phyloP scores from a whole-genome alignment of 805 yeast genomes.

The Clavispora vitiphila region DNA sequence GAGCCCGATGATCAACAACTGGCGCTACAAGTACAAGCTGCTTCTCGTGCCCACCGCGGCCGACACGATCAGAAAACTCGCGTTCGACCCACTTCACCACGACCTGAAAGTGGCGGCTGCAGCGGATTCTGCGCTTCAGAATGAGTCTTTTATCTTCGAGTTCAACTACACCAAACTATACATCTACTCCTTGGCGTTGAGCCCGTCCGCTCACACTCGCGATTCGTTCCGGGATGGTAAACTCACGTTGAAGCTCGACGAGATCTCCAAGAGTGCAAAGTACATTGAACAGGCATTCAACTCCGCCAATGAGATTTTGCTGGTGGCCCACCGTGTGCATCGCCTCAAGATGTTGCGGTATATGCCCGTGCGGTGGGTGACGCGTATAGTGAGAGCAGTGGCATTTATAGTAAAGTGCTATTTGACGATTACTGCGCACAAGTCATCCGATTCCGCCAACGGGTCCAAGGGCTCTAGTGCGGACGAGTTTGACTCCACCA shows the following conservation, averaged over 20 bases:
- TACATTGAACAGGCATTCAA: constrained; percentile 77
- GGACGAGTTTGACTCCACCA: constrained; percentile 40
- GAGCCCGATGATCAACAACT: constrained; percentile 70
- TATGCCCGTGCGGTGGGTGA: constrained; percentile 93
- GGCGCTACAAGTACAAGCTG: constrained; percentile 62
- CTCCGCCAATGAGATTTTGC: constrained; percentile 76
- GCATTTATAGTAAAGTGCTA: constrained; percentile 88
- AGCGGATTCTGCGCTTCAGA: constrained; percentile 38
- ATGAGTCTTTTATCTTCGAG: constrained; percentile 74
- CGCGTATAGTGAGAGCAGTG: constrained; percentile 78
- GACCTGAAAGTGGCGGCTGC: neutral
- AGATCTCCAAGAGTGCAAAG: constrained; percentile 65
- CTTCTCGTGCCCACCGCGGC: constrained; percentile 47
- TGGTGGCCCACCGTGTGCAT: constrained; percentile 67
- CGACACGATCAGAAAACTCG: constrained; percentile 30
- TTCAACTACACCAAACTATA: constrained; percentile 80
- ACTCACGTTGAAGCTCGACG: constrained; percentile 51
- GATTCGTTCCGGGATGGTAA: constrained; percentile 9
- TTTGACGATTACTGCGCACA: constrained; percentile 53
- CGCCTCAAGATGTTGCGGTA: constrained; percentile 56
- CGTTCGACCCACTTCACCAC: constrained; percentile 30
- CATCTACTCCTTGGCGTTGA: constrained; percentile 76
- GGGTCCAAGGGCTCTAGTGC: constrained; percentile 14
- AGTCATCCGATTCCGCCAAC: constrained; percentile 16
- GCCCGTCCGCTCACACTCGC: constrained; percentile 28